These are phyloP conservation scores for Calonectria pseudoreteaudii DNA, from an alignment of 2,329 filamentous ascomycete species.

Conservation along the genomic window DNA sequence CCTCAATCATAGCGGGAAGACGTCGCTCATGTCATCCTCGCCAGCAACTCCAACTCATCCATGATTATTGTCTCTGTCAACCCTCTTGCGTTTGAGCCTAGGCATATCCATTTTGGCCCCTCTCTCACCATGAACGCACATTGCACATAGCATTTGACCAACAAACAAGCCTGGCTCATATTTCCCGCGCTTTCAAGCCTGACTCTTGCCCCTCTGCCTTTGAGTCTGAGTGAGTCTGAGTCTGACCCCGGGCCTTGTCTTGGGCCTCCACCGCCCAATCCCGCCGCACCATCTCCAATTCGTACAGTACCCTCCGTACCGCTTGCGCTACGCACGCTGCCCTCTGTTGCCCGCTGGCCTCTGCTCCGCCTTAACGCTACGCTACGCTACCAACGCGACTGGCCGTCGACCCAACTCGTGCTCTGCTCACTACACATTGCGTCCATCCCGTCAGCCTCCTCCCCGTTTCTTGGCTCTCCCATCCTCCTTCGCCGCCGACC, in stretches of 20 bases:
- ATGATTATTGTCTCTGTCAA: neutral
- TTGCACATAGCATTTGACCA: constrained; percentile 15
- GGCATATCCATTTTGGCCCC: neutral
- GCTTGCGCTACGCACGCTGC: constrained; percentile 12
- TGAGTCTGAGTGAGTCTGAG: neutral
- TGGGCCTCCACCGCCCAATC: constrained; percentile 45
- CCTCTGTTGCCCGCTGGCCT: constrained; percentile 16
- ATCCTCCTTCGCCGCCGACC: constrained; percentile 25
- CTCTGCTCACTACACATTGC: constrained; percentile 36
- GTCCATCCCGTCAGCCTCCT: constrained; percentile 31
- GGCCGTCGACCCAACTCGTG: constrained; percentile 32
- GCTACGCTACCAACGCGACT: constrained; percentile 19
- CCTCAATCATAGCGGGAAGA: neutral
- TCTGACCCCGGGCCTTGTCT: constrained; percentile 31
- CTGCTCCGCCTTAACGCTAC: constrained; percentile 26
- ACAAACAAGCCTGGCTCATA: neutral
- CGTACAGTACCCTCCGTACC: constrained; percentile 18
- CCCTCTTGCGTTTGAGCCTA: neutral
- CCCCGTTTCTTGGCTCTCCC: constrained; percentile 29
- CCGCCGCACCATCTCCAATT: constrained; percentile 33
- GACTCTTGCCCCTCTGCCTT: neutral
- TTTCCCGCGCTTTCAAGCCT: neutral
- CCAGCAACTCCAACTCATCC: neutral
- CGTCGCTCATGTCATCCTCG: neutral
- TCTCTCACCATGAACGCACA: constrained; percentile 25